Conservation (phyloP, 306 rosid genomes). For the Luffa acutangula region DNA sequence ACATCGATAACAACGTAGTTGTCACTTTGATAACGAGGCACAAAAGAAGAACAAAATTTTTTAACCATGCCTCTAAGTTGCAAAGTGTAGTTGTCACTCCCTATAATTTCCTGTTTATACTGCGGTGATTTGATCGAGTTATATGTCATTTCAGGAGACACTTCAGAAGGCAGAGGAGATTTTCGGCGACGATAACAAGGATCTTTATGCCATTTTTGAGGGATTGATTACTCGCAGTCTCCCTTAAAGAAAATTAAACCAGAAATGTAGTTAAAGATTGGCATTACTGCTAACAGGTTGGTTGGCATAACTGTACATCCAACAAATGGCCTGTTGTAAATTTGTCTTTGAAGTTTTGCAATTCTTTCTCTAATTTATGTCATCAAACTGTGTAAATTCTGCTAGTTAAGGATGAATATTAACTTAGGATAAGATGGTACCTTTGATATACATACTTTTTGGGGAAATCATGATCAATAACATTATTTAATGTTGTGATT, state of each 20-base stretch:
- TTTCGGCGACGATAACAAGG: constrained; percentile 76
- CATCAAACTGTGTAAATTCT: background rate
- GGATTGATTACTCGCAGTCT: constrained; percentile 69
- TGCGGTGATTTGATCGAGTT: background rate
- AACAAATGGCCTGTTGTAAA: background rate
- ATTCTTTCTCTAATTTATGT: background rate
- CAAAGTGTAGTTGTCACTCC: background rate
- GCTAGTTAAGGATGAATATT: background rate
- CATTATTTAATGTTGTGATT: background rate
- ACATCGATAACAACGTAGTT: background rate
- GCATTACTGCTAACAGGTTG: background rate
- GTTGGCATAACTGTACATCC: constrained; percentile 6
- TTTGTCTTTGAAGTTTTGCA: background rate
- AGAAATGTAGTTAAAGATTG: background rate
- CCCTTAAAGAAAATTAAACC: constrained; percentile 18
- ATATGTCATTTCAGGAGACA: constrained; percentile 51
- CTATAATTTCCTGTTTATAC: background rate
- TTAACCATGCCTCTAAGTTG: background rate
- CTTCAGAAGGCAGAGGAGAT: constrained; percentile 76
- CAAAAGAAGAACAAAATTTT: background rate
- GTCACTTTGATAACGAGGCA: background rate
- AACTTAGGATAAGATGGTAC: background rate
- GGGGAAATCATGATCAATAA: background rate
- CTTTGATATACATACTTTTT: background rate
- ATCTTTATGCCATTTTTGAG: constrained; percentile 68